phyloP scores from a whole-genome alignment of 805 yeast species.

The Yamadazyma paraphyllophila region DNA sequence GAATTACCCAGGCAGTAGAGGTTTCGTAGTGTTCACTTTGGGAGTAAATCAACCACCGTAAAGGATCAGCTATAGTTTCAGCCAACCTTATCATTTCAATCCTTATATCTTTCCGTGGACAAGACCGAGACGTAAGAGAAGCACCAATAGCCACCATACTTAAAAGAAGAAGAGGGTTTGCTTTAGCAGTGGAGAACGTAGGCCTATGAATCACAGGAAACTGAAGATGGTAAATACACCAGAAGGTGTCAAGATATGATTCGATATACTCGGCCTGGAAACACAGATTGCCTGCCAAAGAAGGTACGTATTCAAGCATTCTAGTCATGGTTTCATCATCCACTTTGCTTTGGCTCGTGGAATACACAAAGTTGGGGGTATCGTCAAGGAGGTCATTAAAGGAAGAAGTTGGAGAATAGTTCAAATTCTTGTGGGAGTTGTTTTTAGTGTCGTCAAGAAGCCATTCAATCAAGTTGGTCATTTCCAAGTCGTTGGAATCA shows the following conservation, averaged over 20 bases:
- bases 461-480: slow-evolving; percentile 8
- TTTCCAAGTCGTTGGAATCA: slow-evolving; percentile 5
- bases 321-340: slow-evolving; percentile 3
- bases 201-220: slow-evolving; percentile 57
- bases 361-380: slow-evolving; percentile 8
- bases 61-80: slow-evolving; percentile 48
- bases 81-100: slow-evolving; percentile 30
- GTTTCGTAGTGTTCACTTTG: slow-evolving; percentile 69
- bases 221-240: slow-evolving; percentile 55
- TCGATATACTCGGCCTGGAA: slow-evolving; percentile 6
- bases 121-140: slow-evolving; percentile 28
- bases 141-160: slow-evolving; percentile 59
- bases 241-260: slow-evolving; percentile 29
- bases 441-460: slow-evolving; percentile 8
- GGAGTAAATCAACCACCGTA: slow-evolving; percentile 65
- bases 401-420: slow-evolving; percentile 12
- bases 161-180: slow-evolving; percentile 48
- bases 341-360: slow-evolving; percentile 8
- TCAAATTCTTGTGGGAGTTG: slow-evolving; percentile 4
- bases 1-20: slow-evolving; percentile 67
- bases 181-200: slow-evolving; percentile 46
- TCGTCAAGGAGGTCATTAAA: slow-evolving; percentile 13
- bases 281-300: background rate
- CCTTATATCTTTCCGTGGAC: slow-evolving; percentile 16
- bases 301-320: slow-evolving; percentile 6